Conservation (phyloP, 129 eudicot genomes). For the Tagetes erecta region DNA sequence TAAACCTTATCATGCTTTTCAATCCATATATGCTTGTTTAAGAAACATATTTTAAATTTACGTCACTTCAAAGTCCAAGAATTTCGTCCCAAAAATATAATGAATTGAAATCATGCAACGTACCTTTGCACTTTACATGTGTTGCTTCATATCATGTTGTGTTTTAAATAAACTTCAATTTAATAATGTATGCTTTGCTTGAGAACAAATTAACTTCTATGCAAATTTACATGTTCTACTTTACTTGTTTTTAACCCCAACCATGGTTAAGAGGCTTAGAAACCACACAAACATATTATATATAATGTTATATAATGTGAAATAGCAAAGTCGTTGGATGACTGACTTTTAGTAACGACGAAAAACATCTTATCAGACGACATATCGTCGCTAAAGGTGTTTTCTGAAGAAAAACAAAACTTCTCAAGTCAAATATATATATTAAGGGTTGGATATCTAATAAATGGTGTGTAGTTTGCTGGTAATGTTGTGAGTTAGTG, state of each 20-base stretch:
- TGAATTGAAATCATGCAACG: not conserved
- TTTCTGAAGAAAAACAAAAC: too few species aligned
- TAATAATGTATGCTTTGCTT: conserved; percentile 20
- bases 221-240: conserved; percentile 8
- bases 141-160: conserved; percentile 12
- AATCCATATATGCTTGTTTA: not conserved
- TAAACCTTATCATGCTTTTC: not conserved
- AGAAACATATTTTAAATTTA: not conserved
- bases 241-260: conserved; percentile 26
- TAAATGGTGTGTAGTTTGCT: too few species aligned
- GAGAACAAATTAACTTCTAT: conserved; percentile 10
- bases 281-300: conserved; percentile 4
- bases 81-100: not conserved
- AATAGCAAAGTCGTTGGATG: too few species aligned
- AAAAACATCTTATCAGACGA: too few species aligned
- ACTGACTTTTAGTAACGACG: too few species aligned
- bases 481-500: too few species aligned
- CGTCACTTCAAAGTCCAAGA: not conserved
- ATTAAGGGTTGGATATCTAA: too few species aligned
- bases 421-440: too few species aligned
- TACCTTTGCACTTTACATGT: not conserved
- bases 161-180: conserved; percentile 7
- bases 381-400: too few species aligned
- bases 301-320: too few species aligned
- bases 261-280: conserved; percentile 19